Evolutionary conservation across 1,284 basidiomycete species (phyloP).

Genomic region (Apiotrichum veenhuisii): DNA sequence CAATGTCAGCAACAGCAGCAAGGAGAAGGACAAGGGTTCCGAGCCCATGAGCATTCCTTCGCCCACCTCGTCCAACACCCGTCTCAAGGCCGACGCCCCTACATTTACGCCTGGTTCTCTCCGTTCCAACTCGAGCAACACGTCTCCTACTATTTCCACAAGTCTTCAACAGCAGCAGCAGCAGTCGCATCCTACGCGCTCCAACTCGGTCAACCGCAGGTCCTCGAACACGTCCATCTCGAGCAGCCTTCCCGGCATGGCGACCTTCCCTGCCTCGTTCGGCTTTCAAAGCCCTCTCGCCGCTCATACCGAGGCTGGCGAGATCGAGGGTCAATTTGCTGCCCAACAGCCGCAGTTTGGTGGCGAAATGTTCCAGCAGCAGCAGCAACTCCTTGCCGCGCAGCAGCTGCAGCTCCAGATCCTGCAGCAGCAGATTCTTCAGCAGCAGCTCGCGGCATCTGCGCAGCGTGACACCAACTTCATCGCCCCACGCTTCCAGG

Average conservation of each 20-base stretch:
- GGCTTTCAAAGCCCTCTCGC: constrained; percentile 14
- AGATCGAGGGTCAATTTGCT: constrained; percentile 24
- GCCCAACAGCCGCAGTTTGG: constrained; percentile 17
- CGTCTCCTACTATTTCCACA: constrained; percentile 11
- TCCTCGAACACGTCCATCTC: background rate
- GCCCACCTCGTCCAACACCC: constrained; percentile 23
- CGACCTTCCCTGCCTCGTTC: constrained; percentile 15
- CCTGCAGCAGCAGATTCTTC: constrained; percentile 41
- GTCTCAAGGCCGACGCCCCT: constrained; percentile 49
- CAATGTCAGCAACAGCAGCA: constrained; percentile 21
- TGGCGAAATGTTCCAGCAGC: constrained; percentile 33
- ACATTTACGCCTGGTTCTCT: constrained; percentile 40
- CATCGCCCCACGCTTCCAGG: constrained; percentile 79
- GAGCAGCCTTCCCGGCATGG: background rate
- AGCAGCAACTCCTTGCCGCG: constrained; percentile 42
- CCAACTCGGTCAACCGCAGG: background rate
- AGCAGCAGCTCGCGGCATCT: constrained; percentile 27
- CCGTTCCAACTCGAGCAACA: constrained; percentile 10
- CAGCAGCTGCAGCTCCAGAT: constrained; percentile 45
- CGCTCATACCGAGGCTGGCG: constrained; percentile 20
- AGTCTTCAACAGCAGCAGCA: constrained; percentile 5
- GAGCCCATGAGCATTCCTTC: constrained; percentile 15
- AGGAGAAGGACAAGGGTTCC: constrained; percentile 2
- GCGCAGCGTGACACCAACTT: constrained; percentile 54
- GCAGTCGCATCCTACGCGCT: constrained; percentile 11